Evolutionary conservation across 495 filamentous ascomycete species (phyloP), one percentile per base, ranked within the genome.

Genomic region (Tetracladium setigerum): DNA sequence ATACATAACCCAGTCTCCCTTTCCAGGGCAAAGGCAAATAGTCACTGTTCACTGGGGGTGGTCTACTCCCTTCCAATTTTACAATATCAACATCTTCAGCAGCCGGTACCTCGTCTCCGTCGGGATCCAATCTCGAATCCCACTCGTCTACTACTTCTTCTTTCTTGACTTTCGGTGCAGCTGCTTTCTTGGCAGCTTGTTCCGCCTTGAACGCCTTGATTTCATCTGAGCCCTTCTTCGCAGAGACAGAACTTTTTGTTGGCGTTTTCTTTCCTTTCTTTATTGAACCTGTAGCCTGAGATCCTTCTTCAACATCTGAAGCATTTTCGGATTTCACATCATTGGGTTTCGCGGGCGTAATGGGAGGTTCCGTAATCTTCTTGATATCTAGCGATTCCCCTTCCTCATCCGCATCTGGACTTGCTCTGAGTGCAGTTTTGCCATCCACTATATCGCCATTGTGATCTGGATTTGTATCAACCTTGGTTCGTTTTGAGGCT

Each of bases 1-100:
- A 71, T 60, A 92, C 90, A 74, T 92, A 95, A 38, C 91, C 90
- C 48, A 96, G 64, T 32, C 91, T 74, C 1, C 91, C 92, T 69
- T 89, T 92, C 91, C 91, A 96, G 0, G 88, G 91, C 13, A 95
- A 65, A 2, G 91, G 92, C 13, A 96, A 71, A 59, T 88, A 89
- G 54, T 77, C 78, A 59, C 87, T 95, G 59, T 96, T 84, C 18
- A 95, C 83, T 3, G 89, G 79, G 18, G 87, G 87, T 9, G 84
- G 44, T 27, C 55, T 38, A 8, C 18, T 50, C 35, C 55, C 46
- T 44, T 55, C 49, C 18, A 30, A 44, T 39, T 54, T 51, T 44
- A 50, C 30, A 24, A 51, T 38, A 53, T 51, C 50, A 13, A 53
- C 38, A 53, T 62, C 57, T 42, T 68, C 66, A 19, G 58, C 62